Evolutionary conservation across 2,329 filamentous ascomycete species (phyloP).

Genomic region (Massarina eburnea): DNA sequence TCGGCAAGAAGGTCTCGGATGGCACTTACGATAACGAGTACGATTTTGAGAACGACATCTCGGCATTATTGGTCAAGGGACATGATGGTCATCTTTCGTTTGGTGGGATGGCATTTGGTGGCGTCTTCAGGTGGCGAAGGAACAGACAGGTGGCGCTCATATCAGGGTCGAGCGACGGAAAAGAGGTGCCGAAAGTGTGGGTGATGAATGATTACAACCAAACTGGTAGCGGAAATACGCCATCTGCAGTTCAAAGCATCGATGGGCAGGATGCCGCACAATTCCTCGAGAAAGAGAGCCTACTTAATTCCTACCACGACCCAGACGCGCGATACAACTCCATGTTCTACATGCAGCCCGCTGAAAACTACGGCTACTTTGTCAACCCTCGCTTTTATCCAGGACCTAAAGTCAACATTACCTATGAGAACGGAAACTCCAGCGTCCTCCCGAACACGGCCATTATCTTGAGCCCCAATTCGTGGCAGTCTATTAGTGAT

Average conservation of each 20-base stretch:
- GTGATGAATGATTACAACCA: constrained; percentile 34
- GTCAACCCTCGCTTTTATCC: constrained; percentile 38
- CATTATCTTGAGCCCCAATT: constrained; percentile 19
- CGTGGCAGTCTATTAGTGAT: constrained; percentile 36
- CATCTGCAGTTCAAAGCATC: constrained; percentile 43
- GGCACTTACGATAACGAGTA: constrained; percentile 44
- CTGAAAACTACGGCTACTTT: constrained; percentile 33
- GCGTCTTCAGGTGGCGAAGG: constrained; percentile 40
- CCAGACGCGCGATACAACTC: constrained; percentile 46
- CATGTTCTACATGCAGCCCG: constrained; percentile 40
- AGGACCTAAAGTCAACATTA: constrained; percentile 28
- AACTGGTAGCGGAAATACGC: constrained; percentile 21
- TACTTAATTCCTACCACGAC: constrained; percentile 39
- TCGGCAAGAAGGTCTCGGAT: constrained; percentile 32
- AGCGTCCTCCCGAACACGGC: constrained; percentile 34
- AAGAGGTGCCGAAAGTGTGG: constrained; percentile 33
- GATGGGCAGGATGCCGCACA: constrained; percentile 38
- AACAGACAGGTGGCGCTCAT: constrained; percentile 31
- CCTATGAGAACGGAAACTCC: constrained; percentile 41
- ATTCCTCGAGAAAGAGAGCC: constrained; percentile 38
- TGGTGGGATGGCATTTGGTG: constrained; percentile 39
- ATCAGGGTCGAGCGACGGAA: constrained; percentile 34
- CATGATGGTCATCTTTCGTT: constrained; percentile 42
- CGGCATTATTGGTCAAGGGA: constrained; percentile 31
- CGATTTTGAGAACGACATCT: constrained; percentile 45